phyloP scores from a whole-genome alignment of 164 flowering plant genomes.

The Warburgia ugandensis region DNA sequence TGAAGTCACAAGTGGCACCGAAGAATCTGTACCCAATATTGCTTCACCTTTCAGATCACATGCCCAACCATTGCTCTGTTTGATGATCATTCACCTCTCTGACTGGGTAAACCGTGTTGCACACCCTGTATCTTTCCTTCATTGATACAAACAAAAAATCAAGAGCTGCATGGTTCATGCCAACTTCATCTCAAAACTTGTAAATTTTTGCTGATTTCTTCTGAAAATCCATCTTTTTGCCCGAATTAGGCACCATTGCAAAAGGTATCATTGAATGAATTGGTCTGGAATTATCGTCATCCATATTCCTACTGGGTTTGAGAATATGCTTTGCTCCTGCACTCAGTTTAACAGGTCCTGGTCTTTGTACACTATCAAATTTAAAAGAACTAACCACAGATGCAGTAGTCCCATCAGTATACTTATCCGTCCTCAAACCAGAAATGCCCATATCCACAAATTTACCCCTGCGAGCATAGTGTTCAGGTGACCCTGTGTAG shows the following conservation, averaged over 20 bases:
- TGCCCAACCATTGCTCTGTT: too few relatives aligned
- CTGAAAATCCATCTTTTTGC: conserved; percentile 22
- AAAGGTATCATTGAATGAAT: conserved; percentile 37
- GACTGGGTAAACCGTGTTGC: too few relatives aligned
- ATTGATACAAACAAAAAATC: too few relatives aligned
- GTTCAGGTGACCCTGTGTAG: conserved; percentile 11
- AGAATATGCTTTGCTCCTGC: conserved; percentile 61
- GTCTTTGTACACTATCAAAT: conserved; percentile 18
- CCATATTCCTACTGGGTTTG: conserved; percentile 33
- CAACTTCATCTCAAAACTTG: conserved; percentile 22
- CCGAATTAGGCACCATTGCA: conserved; percentile 16
- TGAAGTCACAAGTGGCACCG: too few relatives aligned
- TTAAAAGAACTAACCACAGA: conserved; percentile 12
- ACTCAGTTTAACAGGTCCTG: conserved; percentile 47
- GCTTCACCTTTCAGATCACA: too few relatives aligned
- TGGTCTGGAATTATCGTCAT: conserved; percentile 27
- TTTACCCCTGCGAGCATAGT: conserved; percentile 13
- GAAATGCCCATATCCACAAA: conserved; percentile 8
- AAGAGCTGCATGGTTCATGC: background rate
- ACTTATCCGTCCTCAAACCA: conserved; percentile 2
- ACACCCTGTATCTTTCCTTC: too few relatives aligned
- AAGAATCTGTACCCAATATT: too few relatives aligned
- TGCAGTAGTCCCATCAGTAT: conserved; percentile 4
- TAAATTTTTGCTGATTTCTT: conserved; percentile 33
- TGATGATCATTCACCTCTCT: too few relatives aligned